Evolutionary conservation across 805 yeast species (phyloP), one percentile per base, ranked within the genome.

Genomic region (Cyberlindnera veronae): DNA sequence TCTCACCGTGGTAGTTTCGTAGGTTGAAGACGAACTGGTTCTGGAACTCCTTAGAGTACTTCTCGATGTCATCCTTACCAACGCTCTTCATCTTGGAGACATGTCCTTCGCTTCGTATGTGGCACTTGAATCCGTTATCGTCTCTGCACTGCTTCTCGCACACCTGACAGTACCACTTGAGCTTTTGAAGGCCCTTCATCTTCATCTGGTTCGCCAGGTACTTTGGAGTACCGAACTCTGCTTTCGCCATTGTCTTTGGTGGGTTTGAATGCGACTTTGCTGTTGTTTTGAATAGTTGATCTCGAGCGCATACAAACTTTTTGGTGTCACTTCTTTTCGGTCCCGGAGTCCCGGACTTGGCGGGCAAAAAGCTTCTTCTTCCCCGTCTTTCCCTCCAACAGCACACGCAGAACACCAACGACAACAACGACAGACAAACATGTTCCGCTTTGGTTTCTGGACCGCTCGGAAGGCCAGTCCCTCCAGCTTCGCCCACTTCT

Each of bases 111-210:
- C 95, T 80, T 47, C 72, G 71, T n/a, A 82, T 72, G 60, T 93
- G 99, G 54, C 91, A 84, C 54, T 84, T 83, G 68, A 85, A 93
- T 19, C 99, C 99, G 63, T 93, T 91, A 47, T 85, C 95, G 60
- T 95, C 99, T 40, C 97, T 68, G 60, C 98, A 90, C 64, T 93
- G 99, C 55, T 91, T 88, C 57, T 74, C 77, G 56, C 99, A 93
- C 3, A 87, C 72, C 60, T 84, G 98, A 61, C 99, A 93, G 62
- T 89, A 95, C 72, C 78, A 91, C 45, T 78, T 72, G 38, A 93
- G 74, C 55, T 85, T 81, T 62, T 90, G 97, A 19, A 90, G 77
- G 2, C 98, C 98, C 34, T 76, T 70, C 19, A 87, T 78, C 63
- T 85, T 86, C 72, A 86, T 73, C 60, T 82, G 79, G 54, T 85